Evolutionary conservation across 306 rosid genomes (phyloP), one percentile per base, ranked within the genome.

Genomic region (Trifolium pratense): DNA sequence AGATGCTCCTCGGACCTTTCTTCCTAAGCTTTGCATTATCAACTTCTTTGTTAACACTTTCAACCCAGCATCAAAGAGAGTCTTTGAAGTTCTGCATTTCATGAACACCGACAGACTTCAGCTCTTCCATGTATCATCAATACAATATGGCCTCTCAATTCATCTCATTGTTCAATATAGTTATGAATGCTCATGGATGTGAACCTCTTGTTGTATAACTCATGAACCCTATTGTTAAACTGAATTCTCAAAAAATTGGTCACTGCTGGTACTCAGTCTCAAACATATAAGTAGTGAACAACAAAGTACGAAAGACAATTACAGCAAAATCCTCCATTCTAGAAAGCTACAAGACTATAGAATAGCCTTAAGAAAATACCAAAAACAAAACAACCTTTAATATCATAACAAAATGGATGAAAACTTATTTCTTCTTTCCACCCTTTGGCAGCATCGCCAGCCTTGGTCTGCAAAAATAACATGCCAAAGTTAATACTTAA

Each of bases 381-480:
- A 75, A 75, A 55, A 46, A 63, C 59, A 66, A 51, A 48, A 40
- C 34, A 68, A 80, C 76, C n/a, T 18, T 66, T 48, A 79, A 68
- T 58, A 77, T 18, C 52, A 32, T 71, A 17, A 56, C 48, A 66
- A 51, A 58, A 18, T 31, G 3, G 25, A 6, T 14, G 57, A 66
- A 71, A 21, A 32, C 86, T 86, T 83, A 92, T 84, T 92, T 92
- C 97, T 92, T 92, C 82, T 90, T 87, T 55, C 90, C 87, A 29
- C 25, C 92, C 87, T 88, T 92, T n/a, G 70, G 88, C 97, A 82
- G 97, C 96, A 12, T 92, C 97, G 2, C 87, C 69, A 16, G 93
- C 96, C 92, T 92, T 92, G 6, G 95, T 86, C 98, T 92, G 90
- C 70, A 80, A 6, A 64, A 74, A 60, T 11, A 59, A 48, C 14